phyloP scores from a whole-genome alignment of 805 yeast species.

The Isabelozyma rhagii region DNA sequence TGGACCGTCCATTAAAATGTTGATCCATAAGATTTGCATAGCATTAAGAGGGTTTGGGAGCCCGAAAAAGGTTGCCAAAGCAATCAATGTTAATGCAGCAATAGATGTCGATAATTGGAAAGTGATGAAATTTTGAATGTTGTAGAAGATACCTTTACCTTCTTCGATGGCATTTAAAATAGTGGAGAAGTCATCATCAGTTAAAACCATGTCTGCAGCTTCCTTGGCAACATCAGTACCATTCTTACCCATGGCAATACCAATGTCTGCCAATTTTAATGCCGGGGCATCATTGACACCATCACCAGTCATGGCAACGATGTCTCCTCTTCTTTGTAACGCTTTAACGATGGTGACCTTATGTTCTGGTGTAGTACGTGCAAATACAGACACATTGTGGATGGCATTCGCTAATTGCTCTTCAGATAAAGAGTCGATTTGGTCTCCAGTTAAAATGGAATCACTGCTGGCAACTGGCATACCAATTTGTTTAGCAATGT shows the following conservation, averaged over 20 bases:
- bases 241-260: constrained; percentile 88
- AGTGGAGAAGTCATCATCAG: constrained; percentile 95
- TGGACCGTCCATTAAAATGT: constrained; percentile 97
- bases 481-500: constrained; percentile 87
- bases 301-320: constrained; percentile 99
- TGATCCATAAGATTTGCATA: constrained; percentile 98
- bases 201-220: constrained; percentile 96
- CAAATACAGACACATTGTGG: constrained; percentile 82
- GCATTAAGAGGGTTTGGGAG: constrained; percentile 94
- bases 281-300: constrained; percentile 99
- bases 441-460: constrained; percentile 82
- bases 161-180: constrained; percentile 92
- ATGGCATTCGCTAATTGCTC: constrained; percentile 73
- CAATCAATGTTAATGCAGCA: constrained; percentile 89
- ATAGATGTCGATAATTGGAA: constrained; percentile 95
- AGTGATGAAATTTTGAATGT: constrained; percentile 90
- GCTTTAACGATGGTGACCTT: constrained; percentile 88
- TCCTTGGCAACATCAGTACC: constrained; percentile 99
- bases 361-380: constrained; percentile 94
- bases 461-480: constrained; percentile 67
- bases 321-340: constrained; percentile 83
- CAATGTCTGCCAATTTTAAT: constrained; percentile 90
- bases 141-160: constrained; percentile 95
- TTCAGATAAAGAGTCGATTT: constrained; percentile 69
- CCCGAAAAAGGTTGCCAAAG: constrained; percentile 80